Evolutionary conservation across 163 green algal species (phyloP).

Genomic region (Scenedesmus sp.): DNA sequence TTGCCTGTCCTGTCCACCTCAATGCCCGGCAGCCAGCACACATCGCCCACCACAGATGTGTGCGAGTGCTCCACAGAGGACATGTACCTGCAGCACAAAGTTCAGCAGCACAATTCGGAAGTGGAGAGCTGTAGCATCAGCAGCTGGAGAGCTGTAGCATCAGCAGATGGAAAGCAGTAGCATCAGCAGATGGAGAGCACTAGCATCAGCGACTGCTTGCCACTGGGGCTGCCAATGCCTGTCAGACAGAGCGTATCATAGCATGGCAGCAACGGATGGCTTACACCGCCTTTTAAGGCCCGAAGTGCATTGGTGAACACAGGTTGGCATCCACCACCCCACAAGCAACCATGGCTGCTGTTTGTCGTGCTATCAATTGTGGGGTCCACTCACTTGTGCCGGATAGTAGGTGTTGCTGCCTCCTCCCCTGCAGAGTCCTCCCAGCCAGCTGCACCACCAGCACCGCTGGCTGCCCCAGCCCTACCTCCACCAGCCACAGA

Average conservation of each 20-base stretch:
- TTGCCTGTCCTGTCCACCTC: conserved; percentile 67
- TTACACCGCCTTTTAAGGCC: not conserved
- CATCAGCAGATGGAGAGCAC: not conserved
- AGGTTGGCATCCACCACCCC: not conserved
- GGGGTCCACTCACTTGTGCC: conserved; percentile 41
- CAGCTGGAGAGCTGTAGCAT: not conserved
- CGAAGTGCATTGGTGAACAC: not conserved
- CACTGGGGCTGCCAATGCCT: not conserved
- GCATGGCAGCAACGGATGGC: not conserved
- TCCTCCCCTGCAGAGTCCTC: conserved; percentile 26
- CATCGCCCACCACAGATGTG: conserved; percentile 74
- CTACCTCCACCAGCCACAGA: not conserved
- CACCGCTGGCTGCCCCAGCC: not conserved
- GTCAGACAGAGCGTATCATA: not conserved
- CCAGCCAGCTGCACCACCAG: not conserved
- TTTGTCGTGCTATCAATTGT: too few relatives aligned
- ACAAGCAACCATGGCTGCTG: too few relatives aligned
- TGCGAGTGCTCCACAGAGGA: conserved; percentile 76
- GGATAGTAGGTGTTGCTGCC: conserved; percentile 26
- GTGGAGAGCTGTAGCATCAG: not conserved
- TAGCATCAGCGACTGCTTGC: too few relatives aligned
- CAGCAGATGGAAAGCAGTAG: not conserved
- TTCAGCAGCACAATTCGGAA: not conserved
- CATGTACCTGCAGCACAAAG: conserved; percentile 56
- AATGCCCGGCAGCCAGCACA: conserved; percentile 86